A percentile compares a stretch with the other conserved stretches of the same genome.
Evolutionary conservation across 129 eudicot genomes (phyloP).

Genomic region (Lactuca saligna): DNA sequence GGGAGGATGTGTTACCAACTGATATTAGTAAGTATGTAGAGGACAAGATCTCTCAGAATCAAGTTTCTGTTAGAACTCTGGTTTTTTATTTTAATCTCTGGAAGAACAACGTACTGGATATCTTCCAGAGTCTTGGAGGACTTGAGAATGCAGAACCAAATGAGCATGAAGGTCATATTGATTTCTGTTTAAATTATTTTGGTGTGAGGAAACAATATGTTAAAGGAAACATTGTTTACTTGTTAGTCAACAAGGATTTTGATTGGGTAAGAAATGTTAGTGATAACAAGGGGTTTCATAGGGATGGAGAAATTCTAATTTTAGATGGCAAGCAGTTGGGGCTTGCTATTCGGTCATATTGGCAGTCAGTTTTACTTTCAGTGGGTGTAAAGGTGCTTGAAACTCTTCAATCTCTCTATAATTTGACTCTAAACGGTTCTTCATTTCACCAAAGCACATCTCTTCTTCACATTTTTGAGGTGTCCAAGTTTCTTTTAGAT

Average conservation of each 20-base stretch:
- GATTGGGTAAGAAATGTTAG: conserved; percentile 39
- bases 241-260: conserved; percentile 28
- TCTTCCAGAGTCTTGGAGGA: conserved; percentile 24
- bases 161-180: not conserved
- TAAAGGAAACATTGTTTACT: conserved; percentile 4
- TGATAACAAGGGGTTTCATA: conserved; percentile 21
- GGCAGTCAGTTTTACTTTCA: conserved; percentile 41
- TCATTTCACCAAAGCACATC: conserved; percentile 31
- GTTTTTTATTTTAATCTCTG: conserved; percentile 38
- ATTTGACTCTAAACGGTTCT: conserved; percentile 6
- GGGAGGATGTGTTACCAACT: conserved; percentile 26
- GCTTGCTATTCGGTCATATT: conserved; percentile 33
- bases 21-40: conserved; percentile 8
- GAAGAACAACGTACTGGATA: conserved; percentile 22
- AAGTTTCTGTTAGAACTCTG: conserved; percentile 34
- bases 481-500: conserved; percentile 33
- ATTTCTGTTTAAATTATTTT: conserved; percentile 35
- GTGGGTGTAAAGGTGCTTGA: conserved; percentile 48
- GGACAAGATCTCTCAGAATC: conserved; percentile 22
- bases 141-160: conserved; percentile 12
- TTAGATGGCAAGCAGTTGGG: conserved; percentile 40
- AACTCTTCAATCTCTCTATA: conserved; percentile 36
- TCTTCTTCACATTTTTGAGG: conserved; percentile 34
- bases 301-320: conserved; percentile 21
- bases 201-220: conserved; percentile 36